Conservation (phyloP, 2,329 filamentous ascomycete species). For the Monosporascus sp. region DNA sequence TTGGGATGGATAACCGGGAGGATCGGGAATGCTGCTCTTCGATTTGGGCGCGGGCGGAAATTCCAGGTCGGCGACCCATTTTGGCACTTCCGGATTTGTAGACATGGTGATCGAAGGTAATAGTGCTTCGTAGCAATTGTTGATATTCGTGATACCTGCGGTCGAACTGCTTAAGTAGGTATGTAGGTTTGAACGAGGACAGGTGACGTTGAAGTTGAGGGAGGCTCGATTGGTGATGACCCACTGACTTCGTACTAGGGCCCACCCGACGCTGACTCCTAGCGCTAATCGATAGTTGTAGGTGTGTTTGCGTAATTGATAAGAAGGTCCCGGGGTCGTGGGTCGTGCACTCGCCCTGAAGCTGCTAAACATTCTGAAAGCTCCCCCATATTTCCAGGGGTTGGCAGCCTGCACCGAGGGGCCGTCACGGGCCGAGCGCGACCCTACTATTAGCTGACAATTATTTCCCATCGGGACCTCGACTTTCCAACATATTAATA, state of each 20-base stretch:
- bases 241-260: no score
- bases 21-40: constrained; percentile 72
- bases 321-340: no score
- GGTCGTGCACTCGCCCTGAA: neutral
- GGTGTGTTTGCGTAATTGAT: no score
- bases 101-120: constrained; percentile 9
- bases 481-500: no score
- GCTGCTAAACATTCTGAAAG: neutral
- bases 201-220: no score
- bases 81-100: constrained; percentile 47
- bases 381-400: neutral
- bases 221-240: no score
- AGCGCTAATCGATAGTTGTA: no score
- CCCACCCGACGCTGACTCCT: no score
- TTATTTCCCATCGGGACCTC: no score
- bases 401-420: neutral
- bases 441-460: neutral
- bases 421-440: neutral
- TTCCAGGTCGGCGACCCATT: constrained; percentile 80
- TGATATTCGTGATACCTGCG: no score
- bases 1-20: constrained; percentile 70
- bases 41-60: constrained; percentile 60
- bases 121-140: neutral
- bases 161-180: no score
- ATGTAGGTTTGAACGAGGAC: no score